Evolutionary conservation across 768 basidiomycete species (phyloP).

Genomic region (Russula virescens): DNA sequence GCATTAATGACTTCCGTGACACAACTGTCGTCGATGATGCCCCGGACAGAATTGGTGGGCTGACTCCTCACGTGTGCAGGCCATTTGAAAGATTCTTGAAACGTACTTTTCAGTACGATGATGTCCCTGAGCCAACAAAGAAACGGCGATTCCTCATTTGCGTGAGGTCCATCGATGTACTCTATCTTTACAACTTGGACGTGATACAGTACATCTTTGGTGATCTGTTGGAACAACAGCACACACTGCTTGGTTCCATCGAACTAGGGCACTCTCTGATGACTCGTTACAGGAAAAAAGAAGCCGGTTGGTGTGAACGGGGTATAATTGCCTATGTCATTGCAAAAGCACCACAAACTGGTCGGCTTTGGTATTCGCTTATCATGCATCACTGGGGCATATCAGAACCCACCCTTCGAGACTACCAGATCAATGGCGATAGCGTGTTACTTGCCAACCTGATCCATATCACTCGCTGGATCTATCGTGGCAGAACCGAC

Average conservation of each 20-base stretch:
- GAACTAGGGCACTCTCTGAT: neutral
- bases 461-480: neutral
- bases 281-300: neutral
- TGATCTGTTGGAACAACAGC: too few species aligned
- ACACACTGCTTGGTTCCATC: neutral
- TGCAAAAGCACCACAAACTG: neutral
- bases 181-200: neutral
- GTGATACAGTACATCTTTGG: neutral
- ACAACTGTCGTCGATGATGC: neutral
- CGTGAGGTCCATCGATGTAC: neutral
- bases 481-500: too few species aligned
- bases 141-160: conserved; percentile 5
- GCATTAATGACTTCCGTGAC: neutral
- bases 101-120: conserved; percentile 3
- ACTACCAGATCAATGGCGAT: neutral
- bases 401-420: neutral
- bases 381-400: neutral
- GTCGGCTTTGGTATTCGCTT: neutral
- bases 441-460: neutral
- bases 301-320: neutral
- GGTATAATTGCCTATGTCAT: neutral
- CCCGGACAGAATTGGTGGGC: too few species aligned
- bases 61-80: neutral
- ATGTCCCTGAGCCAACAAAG: neutral
- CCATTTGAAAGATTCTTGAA: neutral